Conservation (phyloP, 179 eudicot genomes). For the Gypsophila paniculata region DNA sequence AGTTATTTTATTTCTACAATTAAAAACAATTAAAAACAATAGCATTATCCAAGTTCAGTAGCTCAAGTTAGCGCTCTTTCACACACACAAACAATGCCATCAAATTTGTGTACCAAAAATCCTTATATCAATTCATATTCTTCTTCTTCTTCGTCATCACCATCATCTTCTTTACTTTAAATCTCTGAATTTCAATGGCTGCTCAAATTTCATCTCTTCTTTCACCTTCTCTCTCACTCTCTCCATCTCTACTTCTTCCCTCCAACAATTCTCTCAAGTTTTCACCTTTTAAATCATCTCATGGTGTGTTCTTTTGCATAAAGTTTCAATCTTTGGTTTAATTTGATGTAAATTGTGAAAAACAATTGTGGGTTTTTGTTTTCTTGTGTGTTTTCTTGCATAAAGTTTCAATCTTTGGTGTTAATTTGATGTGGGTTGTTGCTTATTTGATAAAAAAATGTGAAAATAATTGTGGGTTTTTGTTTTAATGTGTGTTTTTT, state of each 20-base stretch:
- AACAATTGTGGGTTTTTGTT: neutral
- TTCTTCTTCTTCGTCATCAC: neutral
- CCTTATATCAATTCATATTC: neutral
- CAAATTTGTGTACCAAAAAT: neutral
- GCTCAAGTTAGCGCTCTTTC: neutral
- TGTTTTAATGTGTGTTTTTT: no score
- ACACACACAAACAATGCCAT: slow-evolving; percentile 9
- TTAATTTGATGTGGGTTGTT: slow-evolving; percentile 13
- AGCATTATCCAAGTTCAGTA: slow-evolving; percentile 3
- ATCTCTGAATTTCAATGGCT: slow-evolving; percentile 31
- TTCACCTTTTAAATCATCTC: slow-evolving; percentile 19
- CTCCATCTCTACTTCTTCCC: slow-evolving; percentile 14
- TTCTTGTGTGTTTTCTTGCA: no score
- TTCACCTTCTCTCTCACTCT: slow-evolving; percentile 27
- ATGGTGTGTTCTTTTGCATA: slow-evolving; percentile 22
- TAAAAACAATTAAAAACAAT: neutral
- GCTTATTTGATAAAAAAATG: no score
- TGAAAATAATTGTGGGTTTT: neutral
- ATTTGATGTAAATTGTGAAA: slow-evolving; percentile 3
- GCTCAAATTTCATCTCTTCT: slow-evolving; percentile 38
- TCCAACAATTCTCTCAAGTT: slow-evolving; percentile 14
- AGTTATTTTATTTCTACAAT: no score
- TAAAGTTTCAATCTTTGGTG: no score
- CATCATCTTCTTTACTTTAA: neutral
- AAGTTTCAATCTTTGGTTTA: slow-evolving; percentile 12